Percentiles rank a stretch among this genome's conserved stretches.
These are phyloP conservation scores for Trypanosoma boissoni DNA, from an alignment of 208 protist genomes.

Conservation along the genomic window DNA sequence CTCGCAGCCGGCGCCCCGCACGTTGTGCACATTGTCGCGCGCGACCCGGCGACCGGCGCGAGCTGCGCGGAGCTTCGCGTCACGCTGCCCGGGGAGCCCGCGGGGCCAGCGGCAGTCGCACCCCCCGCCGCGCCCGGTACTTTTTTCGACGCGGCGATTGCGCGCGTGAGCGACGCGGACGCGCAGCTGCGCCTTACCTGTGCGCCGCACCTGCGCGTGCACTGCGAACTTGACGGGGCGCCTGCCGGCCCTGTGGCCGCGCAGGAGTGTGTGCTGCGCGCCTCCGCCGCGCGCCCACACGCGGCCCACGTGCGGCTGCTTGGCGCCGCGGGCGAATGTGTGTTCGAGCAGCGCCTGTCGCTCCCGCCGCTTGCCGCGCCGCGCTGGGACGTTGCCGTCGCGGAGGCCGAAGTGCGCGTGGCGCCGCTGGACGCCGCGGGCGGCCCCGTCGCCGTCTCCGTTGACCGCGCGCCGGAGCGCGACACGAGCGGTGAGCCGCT, in stretches of 20 bases:
- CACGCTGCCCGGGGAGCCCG: no score
- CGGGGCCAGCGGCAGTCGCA: background rate
- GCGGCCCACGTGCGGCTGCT: conserved; percentile 59
- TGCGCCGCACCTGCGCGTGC: conserved; percentile 50
- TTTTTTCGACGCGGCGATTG: conserved; percentile 39
- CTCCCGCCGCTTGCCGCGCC: conserved; percentile 44
- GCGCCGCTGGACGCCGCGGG: no score
- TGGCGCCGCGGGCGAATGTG: conserved; percentile 39
- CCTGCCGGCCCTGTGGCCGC: conserved; percentile 36
- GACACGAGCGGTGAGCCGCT: conserved; percentile 35
- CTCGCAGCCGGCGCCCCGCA: conserved; percentile 36
- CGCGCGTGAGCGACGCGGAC: conserved; percentile 49
- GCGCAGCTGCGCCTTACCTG: conserved; percentile 51
- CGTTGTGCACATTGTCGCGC: conserved; percentile 57
- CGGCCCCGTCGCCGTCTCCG: conserved; percentile 35
- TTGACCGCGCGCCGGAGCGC: conserved; percentile 60
- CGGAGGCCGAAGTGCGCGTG: no score
- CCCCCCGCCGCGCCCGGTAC: background rate
- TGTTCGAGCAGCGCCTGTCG: conserved; percentile 73
- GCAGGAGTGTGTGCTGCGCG: conserved; percentile 52
- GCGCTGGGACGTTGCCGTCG: conserved; percentile 62
- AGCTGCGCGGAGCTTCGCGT: conserved; percentile 38
- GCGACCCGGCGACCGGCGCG: conserved; percentile 39
- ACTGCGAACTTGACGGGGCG: conserved; percentile 68
- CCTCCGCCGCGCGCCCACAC: conserved; percentile 42